A percentile compares a stretch with the other conserved stretches of the same genome.
These are phyloP conservation scores for Nakaseomyces sp. DNA, from an alignment of 1,139 yeast species.

Conservation along the genomic window DNA sequence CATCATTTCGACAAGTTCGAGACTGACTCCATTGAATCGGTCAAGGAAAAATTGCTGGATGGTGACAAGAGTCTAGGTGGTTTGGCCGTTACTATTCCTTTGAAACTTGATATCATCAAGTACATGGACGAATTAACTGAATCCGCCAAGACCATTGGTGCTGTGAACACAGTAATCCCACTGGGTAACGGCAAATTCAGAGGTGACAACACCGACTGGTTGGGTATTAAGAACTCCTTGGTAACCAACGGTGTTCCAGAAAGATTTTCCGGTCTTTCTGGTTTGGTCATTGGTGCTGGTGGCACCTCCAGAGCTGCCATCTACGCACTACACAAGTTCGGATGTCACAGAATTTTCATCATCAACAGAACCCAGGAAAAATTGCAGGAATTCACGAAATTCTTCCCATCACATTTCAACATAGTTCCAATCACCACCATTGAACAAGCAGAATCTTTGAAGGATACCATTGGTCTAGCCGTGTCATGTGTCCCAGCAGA, in stretches of 20 bases:
- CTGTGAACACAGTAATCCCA: conserved; percentile 80
- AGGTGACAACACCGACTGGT: conserved; percentile 96
- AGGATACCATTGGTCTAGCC: conserved; percentile 46
- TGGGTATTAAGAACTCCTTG: conserved; percentile 72
- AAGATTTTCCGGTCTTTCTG: conserved; percentile 36
- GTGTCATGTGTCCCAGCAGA: conserved; percentile 91
- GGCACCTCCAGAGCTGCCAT: conserved; percentile 96
- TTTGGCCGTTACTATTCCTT: conserved; percentile 83
- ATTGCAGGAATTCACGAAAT: conserved; percentile 46
- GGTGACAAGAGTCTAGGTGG: conserved; percentile 61
- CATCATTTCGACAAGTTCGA: conserved; percentile 62
- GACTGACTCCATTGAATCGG: conserved; percentile 50
- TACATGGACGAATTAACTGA: conserved; percentile 55
- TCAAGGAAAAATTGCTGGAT: conserved; percentile 41
- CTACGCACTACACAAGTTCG: conserved; percentile 72
- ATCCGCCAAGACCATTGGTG: conserved; percentile 75
- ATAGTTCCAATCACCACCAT: conserved; percentile 49
- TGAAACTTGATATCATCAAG: conserved; percentile 69
- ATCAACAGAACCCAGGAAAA: conserved; percentile 72
- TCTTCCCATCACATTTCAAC: conserved; percentile 55
- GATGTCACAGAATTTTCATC: conserved; percentile 68
- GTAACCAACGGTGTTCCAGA: conserved; percentile 51
- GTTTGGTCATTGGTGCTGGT: conserved; percentile 88
- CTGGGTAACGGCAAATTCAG: conserved; percentile 44
- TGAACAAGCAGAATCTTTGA: conserved; percentile 35